Evolutionary conservation across 2,329 filamentous ascomycete species (phyloP), one percentile per base, ranked within the genome.

Genomic region (Apiospora aurea): DNA sequence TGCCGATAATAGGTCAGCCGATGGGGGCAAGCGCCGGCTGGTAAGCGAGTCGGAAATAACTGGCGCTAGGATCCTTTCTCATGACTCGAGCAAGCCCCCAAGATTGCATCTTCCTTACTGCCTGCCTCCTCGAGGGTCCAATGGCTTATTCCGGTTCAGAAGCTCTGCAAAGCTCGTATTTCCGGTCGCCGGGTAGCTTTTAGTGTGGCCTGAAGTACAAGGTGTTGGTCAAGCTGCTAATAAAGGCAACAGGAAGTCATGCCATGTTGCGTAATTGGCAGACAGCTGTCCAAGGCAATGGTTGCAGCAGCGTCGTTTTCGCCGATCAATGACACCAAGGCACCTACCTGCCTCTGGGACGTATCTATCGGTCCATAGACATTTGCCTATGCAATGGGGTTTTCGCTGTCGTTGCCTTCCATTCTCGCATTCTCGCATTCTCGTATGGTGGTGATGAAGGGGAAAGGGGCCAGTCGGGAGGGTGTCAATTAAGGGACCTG

Each of bases 1-100:
- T 41, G 18, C 57, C 34, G 57, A 34, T 41, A n/a, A 14, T 41
- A 41, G 34, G 26, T 34, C 41, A 24, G 41, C 41, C n/a, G 57
- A 64, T 64, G 57, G 57, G 34, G 57, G 57, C 57, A 41, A 11
- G 8, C 57, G 57, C 57, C 57, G 18, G 34, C 57, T 64, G 34
- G 34, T 38, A 64, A 41, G 29, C 34, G 21, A n/a, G 34, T 18
- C 57, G 57, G 57, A 64, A 64, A 64, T 64, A 64, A 41, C 57
- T 14, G 21, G 21, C 57, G 57, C 57, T 64, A 41, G 57, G 57
- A 24, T 64, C 29, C 4, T 64, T n/a, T 64, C 21, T 18, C 34
- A 6, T 18, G 29, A 61, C 16, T 64, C 34, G 34, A n/a, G 29
- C 13, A 8, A 41, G 29, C 10, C 57, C 2, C 57, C 34, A 38